Evolutionary conservation across 306 rosid genomes (phyloP).

Genomic region (Cajanus cajan): DNA sequence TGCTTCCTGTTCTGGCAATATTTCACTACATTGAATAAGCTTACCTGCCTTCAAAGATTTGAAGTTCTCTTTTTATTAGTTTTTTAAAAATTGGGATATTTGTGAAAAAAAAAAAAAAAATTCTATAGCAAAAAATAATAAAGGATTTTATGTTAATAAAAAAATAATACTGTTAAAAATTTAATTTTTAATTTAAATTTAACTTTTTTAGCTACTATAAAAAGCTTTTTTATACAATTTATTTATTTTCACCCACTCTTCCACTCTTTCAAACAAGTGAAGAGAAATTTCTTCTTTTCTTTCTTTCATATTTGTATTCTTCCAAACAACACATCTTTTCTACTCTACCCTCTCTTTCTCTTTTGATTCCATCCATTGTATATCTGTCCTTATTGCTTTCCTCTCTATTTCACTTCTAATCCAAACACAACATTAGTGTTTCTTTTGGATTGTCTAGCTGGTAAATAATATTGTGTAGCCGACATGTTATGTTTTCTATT

Average conservation of each 20-base stretch:
- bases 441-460: slow-evolving; percentile 22
- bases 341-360: too few relatives aligned
- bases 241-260: neutral
- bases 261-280: neutral
- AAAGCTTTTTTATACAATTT: neutral
- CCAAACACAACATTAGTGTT: neutral
- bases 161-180: too few relatives aligned
- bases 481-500: slow-evolving; percentile 5
- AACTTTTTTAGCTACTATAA: too few relatives aligned
- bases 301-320: too few relatives aligned
- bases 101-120: too few relatives aligned
- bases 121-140: too few relatives aligned
- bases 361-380: too few relatives aligned
- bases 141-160: too few relatives aligned
- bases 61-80: neutral
- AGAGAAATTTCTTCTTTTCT: neutral
- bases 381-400: neutral
- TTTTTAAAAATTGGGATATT: neutral
- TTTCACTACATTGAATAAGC: neutral
- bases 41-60: neutral
- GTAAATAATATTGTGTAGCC: slow-evolving; percentile 4
- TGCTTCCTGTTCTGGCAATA: neutral
- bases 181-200: too few relatives aligned
- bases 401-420: neutral
- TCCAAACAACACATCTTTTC: too few relatives aligned